A percentile compares a stretch with the other conserved stretches of the same genome.
Conservation (phyloP, 2,329 filamentous ascomycete species). For the Periconia macrospinosa region DNA sequence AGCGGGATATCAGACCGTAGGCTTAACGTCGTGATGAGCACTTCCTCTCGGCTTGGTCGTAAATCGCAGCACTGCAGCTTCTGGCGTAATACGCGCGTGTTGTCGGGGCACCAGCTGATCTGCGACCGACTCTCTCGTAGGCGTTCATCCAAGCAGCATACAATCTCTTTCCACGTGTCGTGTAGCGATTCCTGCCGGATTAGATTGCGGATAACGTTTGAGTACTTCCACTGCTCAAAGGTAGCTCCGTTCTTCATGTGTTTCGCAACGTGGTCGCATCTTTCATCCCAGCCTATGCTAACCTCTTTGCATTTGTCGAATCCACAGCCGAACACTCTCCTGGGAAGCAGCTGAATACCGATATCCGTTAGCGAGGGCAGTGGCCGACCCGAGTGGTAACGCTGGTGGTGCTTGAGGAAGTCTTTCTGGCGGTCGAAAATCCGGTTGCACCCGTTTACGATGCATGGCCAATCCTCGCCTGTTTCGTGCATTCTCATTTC, state of each 20-base stretch:
- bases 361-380: conserved; percentile 40
- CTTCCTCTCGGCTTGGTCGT: conserved; percentile 39
- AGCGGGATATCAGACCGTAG: conserved; percentile 37
- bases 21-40: conserved; percentile 39
- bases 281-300: conserved; percentile 43
- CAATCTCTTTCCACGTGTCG: conserved; percentile 42
- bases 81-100: conserved; percentile 37
- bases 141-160: conserved; percentile 33
- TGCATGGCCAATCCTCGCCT: conserved; percentile 42
- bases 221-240: conserved; percentile 42
- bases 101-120: conserved; percentile 42
- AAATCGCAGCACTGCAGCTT: conserved; percentile 43
- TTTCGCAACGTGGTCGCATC: conserved; percentile 43
- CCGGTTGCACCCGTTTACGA: conserved; percentile 36
- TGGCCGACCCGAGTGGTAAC: conserved; percentile 39
- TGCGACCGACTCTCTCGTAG: conserved; percentile 38
- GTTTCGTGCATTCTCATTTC: conserved; percentile 44
- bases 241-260: conserved; percentile 43
- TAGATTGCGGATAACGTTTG: conserved; percentile 41
- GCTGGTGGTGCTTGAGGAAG: conserved; percentile 41
- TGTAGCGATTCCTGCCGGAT: conserved; percentile 41
- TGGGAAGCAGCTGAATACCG: conserved; percentile 34
- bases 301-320: conserved; percentile 44
- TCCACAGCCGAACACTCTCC: conserved; percentile 41
- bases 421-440: conserved; percentile 42